Conservation (phyloP, 495 filamentous ascomycete genomes). For the Thermochaetoides thermophila region DNA sequence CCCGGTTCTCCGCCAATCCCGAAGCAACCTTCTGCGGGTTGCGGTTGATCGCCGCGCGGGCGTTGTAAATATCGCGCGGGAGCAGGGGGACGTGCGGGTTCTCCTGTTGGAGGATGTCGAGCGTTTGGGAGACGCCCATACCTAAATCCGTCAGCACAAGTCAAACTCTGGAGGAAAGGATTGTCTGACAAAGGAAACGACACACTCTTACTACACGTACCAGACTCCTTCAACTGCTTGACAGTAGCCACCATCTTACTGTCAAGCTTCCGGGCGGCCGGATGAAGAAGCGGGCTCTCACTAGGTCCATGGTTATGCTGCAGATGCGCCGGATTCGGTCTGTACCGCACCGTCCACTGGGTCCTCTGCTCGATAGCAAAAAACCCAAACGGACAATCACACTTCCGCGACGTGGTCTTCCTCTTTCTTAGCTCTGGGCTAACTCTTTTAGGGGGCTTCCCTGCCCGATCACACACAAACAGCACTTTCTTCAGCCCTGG, state of each 20-base stretch:
- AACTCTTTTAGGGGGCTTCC: conserved; percentile 37
- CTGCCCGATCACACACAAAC: conserved; percentile 41
- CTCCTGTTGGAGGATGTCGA: conserved; percentile 40
- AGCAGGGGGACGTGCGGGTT: conserved; percentile 39
- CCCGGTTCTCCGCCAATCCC: conserved; percentile 34
- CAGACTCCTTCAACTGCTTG: conserved; percentile 38
- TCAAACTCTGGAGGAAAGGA: background rate
- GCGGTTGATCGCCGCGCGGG: conserved; percentile 40
- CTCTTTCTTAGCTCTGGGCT: conserved; percentile 38
- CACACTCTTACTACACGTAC: too few species aligned
- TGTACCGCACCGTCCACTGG: conserved; percentile 41
- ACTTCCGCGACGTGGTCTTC: conserved; percentile 42
- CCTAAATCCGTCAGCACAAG: conserved; percentile 22
- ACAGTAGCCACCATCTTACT: conserved; percentile 43
- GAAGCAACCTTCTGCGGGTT: conserved; percentile 40
- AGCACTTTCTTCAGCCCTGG: conserved; percentile 43
- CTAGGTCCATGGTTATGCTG: conserved; percentile 41
- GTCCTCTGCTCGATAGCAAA: conserved; percentile 42
- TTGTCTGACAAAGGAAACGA: too few species aligned
- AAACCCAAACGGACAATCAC: conserved; percentile 43
- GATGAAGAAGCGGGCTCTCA: conserved; percentile 39
- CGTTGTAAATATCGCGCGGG: conserved; percentile 43
- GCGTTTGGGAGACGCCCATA: conserved; percentile 38
- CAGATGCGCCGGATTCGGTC: conserved; percentile 33
- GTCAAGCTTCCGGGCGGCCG: conserved; percentile 40